Conservation (phyloP, 2,329 filamentous ascomycete genomes). For the Fusarium torreyae region DNA sequence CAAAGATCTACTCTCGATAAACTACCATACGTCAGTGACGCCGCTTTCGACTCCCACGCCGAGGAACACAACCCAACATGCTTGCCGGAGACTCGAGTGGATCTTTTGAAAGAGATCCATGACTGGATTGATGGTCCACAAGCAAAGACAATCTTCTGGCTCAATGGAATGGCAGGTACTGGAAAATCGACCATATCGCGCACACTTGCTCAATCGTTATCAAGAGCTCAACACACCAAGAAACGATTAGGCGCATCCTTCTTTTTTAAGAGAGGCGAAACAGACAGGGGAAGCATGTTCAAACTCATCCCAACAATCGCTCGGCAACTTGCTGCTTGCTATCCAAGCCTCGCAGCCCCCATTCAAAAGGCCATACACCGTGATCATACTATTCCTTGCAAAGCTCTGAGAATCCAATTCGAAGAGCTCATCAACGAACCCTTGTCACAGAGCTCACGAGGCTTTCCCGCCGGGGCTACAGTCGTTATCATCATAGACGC, state of each 20-base stretch:
- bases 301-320: constrained; percentile 59
- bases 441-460: neutral
- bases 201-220: constrained; percentile 55
- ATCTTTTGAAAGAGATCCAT: constrained; percentile 48
- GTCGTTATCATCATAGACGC: constrained; percentile 52
- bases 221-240: neutral
- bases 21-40: constrained; percentile 15
- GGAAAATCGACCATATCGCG: constrained; percentile 59
- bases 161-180: constrained; percentile 58
- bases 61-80: constrained; percentile 54
- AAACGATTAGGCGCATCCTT: constrained; percentile 54
- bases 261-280: constrained; percentile 60
- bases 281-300: constrained; percentile 43
- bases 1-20: neutral
- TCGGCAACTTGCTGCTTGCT: constrained; percentile 47
- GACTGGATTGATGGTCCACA: constrained; percentile 27
- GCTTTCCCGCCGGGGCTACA: neutral
- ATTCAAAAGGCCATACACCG: constrained; percentile 39
- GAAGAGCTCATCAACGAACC: constrained; percentile 27
- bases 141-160: constrained; percentile 54
- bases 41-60: constrained; percentile 54
- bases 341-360: constrained; percentile 41
- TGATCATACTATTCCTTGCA: constrained; percentile 4
- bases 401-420: constrained; percentile 17
- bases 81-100: constrained; percentile 49